These are phyloP conservation scores for Umbelopsis sp. DNA, from an alignment of 371 early-diverging fungal genomes.

Conservation along the genomic window DNA sequence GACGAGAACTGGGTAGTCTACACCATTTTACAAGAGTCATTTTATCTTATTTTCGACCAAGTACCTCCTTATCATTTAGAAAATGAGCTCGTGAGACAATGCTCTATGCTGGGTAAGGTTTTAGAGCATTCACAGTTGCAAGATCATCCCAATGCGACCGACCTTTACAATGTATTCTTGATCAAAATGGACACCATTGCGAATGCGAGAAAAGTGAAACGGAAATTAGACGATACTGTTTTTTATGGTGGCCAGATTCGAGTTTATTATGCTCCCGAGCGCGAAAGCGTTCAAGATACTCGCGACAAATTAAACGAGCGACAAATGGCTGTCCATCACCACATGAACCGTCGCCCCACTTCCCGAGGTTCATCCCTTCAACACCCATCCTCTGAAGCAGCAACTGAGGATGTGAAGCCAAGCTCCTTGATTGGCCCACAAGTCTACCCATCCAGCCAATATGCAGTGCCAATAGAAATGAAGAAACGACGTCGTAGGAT, in stretches of 20 bases:
- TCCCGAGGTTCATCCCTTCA: no score
- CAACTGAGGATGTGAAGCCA: background rate
- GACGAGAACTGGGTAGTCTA: constrained; percentile 5
- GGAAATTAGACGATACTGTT: constrained; percentile 46
- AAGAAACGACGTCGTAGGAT: constrained; percentile 5
- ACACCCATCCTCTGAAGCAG: background rate
- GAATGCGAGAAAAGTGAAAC: constrained; percentile 48
- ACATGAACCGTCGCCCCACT: background rate
- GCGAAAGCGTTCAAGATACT: constrained; percentile 53
- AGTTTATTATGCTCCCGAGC: constrained; percentile 54
- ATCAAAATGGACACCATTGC: constrained; percentile 30
- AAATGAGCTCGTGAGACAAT: constrained; percentile 38
- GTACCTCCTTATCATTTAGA: constrained; percentile 43
- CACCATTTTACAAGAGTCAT: constrained; percentile 57
- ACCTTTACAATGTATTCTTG: constrained; percentile 43
- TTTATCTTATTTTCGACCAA: constrained; percentile 52
- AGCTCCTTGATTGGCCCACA: background rate
- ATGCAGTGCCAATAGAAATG: background rate
- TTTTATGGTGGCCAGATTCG: constrained; percentile 45
- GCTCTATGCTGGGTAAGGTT: constrained; percentile 38
- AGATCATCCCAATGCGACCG: constrained; percentile 32
- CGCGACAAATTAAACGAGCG: constrained; percentile 48
- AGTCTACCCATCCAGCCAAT: background rate
- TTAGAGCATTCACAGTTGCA: constrained; percentile 35
- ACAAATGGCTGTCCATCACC: constrained; percentile 7